These are phyloP conservation scores for Xylaria sp. DNA, from an alignment of 2,329 filamentous ascomycete species.

Conservation along the genomic window DNA sequence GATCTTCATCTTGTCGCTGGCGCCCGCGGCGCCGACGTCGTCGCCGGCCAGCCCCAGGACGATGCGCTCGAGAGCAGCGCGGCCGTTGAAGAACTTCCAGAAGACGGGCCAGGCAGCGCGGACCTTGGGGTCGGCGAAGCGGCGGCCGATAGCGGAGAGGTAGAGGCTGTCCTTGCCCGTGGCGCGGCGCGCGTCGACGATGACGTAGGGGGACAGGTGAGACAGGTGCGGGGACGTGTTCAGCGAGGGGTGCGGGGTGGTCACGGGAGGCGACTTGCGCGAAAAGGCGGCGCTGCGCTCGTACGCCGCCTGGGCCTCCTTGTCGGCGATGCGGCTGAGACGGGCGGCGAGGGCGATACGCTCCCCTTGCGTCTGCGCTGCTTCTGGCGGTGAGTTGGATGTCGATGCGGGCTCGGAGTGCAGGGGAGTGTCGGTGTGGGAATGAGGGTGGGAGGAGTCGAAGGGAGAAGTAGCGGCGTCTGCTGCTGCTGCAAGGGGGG, in stretches of 20 bases:
- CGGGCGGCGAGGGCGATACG: conserved; percentile 39
- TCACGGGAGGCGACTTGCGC: conserved; percentile 59
- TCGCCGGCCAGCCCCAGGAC: conserved; percentile 63
- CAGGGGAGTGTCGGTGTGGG: conserved; percentile 25
- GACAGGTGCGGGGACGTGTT: conserved; percentile 68
- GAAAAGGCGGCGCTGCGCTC: conserved; percentile 67
- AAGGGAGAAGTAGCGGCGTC: conserved; percentile 30
- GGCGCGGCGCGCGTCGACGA: conserved; percentile 81
- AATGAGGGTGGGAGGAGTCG: not conserved
- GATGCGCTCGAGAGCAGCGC: conserved; percentile 85
- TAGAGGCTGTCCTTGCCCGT: conserved; percentile 81
- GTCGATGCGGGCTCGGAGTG: conserved; percentile 25
- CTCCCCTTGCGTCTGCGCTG: conserved; percentile 36
- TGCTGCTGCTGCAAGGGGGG: conserved; percentile 33
- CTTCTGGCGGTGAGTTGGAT: conserved; percentile 42
- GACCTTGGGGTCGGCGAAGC: conserved; percentile 62
- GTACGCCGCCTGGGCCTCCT: conserved; percentile 64
- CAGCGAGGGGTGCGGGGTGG: conserved; percentile 64
- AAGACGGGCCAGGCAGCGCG: conserved; percentile 77
- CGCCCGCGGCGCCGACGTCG: conserved; percentile 1
- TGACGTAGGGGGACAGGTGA: conserved; percentile 70
- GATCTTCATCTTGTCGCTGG: conserved; percentile 63
- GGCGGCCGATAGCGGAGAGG: conserved; percentile 66
- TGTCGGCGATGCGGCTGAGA: conserved; percentile 46
- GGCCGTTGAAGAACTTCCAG: conserved; percentile 88